Conservation (phyloP, 441 rosid species). For the Erysimum cheiri region DNA sequence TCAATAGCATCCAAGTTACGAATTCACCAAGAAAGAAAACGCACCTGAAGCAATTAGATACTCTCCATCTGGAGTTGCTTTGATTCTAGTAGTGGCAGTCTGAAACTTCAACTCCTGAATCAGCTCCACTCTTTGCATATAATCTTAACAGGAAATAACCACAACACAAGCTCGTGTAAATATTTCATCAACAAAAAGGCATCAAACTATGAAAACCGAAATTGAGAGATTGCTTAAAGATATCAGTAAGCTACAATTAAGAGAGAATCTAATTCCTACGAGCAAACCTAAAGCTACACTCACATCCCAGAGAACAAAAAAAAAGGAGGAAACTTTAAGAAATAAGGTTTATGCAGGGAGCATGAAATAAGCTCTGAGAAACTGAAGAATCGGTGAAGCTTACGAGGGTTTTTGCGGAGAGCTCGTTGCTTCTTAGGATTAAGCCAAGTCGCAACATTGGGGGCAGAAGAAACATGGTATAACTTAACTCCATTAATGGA, state of each 20-base stretch:
- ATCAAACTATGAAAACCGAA: background rate
- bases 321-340: slow-evolving; percentile 18
- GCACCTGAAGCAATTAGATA: slow-evolving; percentile 82
- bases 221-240: background rate
- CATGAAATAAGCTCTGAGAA: background rate
- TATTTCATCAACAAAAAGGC: slow-evolving; percentile 2
- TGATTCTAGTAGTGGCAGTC: slow-evolving; percentile 79
- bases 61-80: slow-evolving; percentile 83
- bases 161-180: slow-evolving; percentile 6
- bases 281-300: slow-evolving; percentile 6
- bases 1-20: background rate
- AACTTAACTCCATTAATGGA: slow-evolving; percentile 79
- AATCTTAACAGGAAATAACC: slow-evolving; percentile 34
- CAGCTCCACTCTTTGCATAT: slow-evolving; percentile 48
- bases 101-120: slow-evolving; percentile 85
- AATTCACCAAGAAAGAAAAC: slow-evolving; percentile 14
- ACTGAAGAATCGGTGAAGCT: background rate
- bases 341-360: slow-evolving; percentile 14
- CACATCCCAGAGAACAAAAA: background rate
- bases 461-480: slow-evolving; percentile 72
- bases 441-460: slow-evolving; percentile 71
- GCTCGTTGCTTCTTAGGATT: slow-evolving; percentile 78
- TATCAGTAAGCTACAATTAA: background rate
- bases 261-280: background rate
- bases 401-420: slow-evolving; percentile 75